phyloP scores from a whole-genome alignment of 1,284 basidiomycete genomes.

The Pisolithus thermaeus region DNA sequence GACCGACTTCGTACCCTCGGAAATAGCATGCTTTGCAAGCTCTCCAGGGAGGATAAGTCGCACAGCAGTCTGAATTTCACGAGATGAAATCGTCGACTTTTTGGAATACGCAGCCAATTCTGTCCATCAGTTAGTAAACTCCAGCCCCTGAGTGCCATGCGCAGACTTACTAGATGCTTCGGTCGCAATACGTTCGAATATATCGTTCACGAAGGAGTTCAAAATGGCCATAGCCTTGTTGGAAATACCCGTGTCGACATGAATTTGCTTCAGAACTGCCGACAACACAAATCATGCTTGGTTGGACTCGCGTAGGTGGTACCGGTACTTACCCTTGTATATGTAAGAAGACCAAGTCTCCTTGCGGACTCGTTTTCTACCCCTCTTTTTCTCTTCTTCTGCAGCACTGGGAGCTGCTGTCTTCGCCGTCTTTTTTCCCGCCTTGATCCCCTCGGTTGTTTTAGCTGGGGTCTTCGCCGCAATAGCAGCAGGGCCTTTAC shows the following conservation, averaged over 20 bases:
- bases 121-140: conserved; percentile 24
- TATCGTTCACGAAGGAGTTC: conserved; percentile 86
- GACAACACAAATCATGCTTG: background rate
- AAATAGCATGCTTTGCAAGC: conserved; percentile 77
- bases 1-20: conserved; percentile 52
- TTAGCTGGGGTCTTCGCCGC: conserved; percentile 76
- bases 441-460: conserved; percentile 64
- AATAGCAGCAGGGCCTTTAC: conserved; percentile 76
- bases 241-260: conserved; percentile 49
- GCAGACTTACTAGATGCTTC: conserved; percentile 32
- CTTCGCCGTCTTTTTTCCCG: conserved; percentile 81
- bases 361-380: conserved; percentile 83
- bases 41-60: conserved; percentile 89
- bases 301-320: background rate
- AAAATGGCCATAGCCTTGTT: conserved; percentile 96
- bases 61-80: conserved; percentile 90
- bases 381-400: conserved; percentile 76
- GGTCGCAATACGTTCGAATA: conserved; percentile 67
- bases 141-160: background rate
- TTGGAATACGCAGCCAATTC: conserved; percentile 90
- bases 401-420: conserved; percentile 47
- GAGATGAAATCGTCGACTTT: conserved; percentile 91
- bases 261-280: conserved; percentile 77
- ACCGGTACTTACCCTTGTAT: conserved; percentile 70
- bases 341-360: conserved; percentile 94